Evolutionary conservation across 192 early-diverging fungal genomes (phyloP).

Genomic region (Fimicolochytrium jonesii): DNA sequence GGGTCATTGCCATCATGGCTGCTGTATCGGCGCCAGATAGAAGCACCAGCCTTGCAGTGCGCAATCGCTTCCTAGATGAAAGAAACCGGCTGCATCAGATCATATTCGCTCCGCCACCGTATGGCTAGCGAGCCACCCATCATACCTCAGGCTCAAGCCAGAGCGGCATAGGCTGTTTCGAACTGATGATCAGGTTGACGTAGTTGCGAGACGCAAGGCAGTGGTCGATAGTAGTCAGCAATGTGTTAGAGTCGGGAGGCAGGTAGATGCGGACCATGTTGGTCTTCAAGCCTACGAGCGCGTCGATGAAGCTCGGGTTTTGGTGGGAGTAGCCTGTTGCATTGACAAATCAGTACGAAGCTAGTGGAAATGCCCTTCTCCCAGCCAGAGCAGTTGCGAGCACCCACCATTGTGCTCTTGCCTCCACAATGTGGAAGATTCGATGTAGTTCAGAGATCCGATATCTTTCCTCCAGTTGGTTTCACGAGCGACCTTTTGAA

Average conservation of each 20-base stretch:
- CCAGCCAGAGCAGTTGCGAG: too few relatives aligned
- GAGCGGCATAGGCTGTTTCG: constrained; percentile 40
- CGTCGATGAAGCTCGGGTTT: constrained; percentile 39
- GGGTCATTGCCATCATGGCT: constrained; percentile 32
- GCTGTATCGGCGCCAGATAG: constrained; percentile 34
- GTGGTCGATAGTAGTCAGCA: constrained; percentile 33
- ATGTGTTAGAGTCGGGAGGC: constrained; percentile 38
- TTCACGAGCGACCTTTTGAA: constrained; percentile 38
- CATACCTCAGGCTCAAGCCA: constrained; percentile 23
- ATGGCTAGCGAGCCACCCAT: too few relatives aligned
- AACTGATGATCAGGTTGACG: constrained; percentile 39
- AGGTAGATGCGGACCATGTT: constrained; percentile 36
- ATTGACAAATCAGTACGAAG: too few relatives aligned
- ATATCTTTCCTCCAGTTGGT: constrained; percentile 33
- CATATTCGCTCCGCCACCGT: too few relatives aligned
- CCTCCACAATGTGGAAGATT: constrained; percentile 39
- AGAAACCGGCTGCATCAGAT: too few relatives aligned
- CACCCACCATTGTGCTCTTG: constrained; percentile 42
- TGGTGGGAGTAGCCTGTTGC: constrained; percentile 38
- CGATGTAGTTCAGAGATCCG: constrained; percentile 40
- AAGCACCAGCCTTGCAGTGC: constrained; percentile 37
- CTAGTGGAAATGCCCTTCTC: too few relatives aligned
- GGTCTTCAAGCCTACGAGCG: constrained; percentile 37
- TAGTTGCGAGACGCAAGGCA: constrained; percentile 40
- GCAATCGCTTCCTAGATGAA: constrained; percentile 29